phyloP scores from a whole-genome alignment of 192 early-diverging fungal species.

The Allomyces arbusculus region DNA sequence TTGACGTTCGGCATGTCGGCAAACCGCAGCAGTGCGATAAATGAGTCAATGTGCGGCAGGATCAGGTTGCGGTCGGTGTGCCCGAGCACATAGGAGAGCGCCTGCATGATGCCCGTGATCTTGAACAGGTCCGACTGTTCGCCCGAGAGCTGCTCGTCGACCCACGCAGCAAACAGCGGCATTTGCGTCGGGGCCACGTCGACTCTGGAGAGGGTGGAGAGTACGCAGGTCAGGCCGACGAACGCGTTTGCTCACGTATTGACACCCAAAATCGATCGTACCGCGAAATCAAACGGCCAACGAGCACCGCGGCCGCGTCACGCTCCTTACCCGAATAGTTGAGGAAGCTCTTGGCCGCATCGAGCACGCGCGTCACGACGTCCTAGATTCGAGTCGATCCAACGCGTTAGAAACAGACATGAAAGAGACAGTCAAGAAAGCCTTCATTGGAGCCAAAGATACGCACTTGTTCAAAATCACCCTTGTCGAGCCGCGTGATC shows the following conservation, averaged over 20 bases:
- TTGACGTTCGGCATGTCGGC: conserved; percentile 28
- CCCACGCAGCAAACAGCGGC: conserved; percentile 51
- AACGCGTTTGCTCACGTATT: not conserved
- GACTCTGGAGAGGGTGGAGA: conserved; percentile 14
- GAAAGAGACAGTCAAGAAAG: no score
- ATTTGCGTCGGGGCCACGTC: conserved; percentile 46
- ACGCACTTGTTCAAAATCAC: conserved; percentile 1
- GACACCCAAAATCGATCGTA: conserved; percentile 7
- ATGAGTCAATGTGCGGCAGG: conserved; percentile 23
- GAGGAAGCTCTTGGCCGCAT: conserved; percentile 42
- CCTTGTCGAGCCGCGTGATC: conserved; percentile 57
- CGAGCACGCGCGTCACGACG: conserved; percentile 47
- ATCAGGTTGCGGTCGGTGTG: conserved; percentile 30
- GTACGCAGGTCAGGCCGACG: not conserved
- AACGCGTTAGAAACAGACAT: no score
- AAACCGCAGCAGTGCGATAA: conserved; percentile 12
- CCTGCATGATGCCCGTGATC: conserved; percentile 35
- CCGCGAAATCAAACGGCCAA: conserved; percentile 63
- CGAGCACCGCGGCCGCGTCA: conserved; percentile 62
- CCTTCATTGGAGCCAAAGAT: no score
- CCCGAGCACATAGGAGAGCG: conserved; percentile 40
- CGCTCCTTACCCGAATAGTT: conserved; percentile 61
- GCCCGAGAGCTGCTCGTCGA: conserved; percentile 11
- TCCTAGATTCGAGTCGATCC: not conserved
- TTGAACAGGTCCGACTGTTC: conserved; percentile 22